A percentile compares a stretch with the other conserved stretches of the same genome.
These are phyloP conservation scores for Hymenoscyphus albidus DNA, from an alignment of 2,329 filamentous ascomycete genomes.

Conservation along the genomic window DNA sequence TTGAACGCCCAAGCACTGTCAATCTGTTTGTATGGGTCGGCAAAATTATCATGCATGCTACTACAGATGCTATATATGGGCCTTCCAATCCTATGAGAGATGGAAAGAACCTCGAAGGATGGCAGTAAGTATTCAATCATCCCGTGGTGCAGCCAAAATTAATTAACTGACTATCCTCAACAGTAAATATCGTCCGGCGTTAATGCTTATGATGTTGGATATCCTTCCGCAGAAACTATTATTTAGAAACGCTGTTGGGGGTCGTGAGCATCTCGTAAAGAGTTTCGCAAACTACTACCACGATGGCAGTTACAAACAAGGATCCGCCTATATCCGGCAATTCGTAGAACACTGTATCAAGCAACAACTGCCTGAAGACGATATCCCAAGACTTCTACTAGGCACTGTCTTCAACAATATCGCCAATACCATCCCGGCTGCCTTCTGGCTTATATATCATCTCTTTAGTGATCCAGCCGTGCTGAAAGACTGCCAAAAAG, in stretches of 20 bases:
- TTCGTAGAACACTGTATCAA: not conserved
- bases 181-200: not conserved
- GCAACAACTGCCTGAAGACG: not conserved
- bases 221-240: not conserved
- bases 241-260: not conserved
- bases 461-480: constrained; percentile 34
- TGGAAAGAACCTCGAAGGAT: constrained; percentile 3
- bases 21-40: constrained; percentile 40
- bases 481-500: constrained; percentile 27
- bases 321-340: not conserved
- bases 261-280: constrained; percentile 5
- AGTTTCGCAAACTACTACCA: constrained; percentile 4
- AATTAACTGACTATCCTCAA: not conserved
- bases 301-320: constrained; percentile 7
- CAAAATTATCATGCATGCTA: constrained; percentile 38
- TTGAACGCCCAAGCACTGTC: constrained; percentile 26
- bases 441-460: constrained; percentile 38
- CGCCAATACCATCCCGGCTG: constrained; percentile 37
- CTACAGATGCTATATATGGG: constrained; percentile 41
- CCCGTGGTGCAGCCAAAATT: not conserved
- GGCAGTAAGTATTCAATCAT: constrained; percentile 3
- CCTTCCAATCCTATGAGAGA: constrained; percentile 37
- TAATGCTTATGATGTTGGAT: constrained; percentile 6
- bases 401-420: constrained; percentile 4
- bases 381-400: constrained; percentile 3